Evolutionary conservation across 352 stramenopile species (phyloP), one percentile per base, ranked within the genome.

Genomic region (Thraustochytrium sp.): DNA sequence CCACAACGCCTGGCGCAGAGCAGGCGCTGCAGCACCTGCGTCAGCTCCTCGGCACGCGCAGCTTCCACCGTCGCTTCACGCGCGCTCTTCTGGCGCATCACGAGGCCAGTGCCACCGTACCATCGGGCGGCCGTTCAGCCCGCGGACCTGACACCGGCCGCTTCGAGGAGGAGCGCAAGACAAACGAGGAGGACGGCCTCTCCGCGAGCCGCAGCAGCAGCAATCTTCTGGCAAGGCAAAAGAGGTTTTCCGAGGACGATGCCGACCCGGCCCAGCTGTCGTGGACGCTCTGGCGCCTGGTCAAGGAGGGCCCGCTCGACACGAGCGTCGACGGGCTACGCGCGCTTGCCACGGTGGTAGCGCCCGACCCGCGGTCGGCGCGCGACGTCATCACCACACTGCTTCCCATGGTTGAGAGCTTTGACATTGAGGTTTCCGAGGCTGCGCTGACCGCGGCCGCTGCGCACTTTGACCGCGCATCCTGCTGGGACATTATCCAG

Each of bases 381-480:
- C 34, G 68, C 18, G 68, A 80, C 9, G 76, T 80, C 46, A 63
- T 80, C 37, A 21, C 34, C 16, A 64, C 31, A 9, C 68, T 80
- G 18, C 31, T 80, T 42, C 68, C 68, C 18, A 61, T 80, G 48
- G 23, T 80, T 21, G 68, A 80, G 13, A 80, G 68, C 68, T 80
- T 80, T 46, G 68, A 80, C 42, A 80, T 80, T 16, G 68, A 80
- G n/a, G 44, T 80, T 8, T 68, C 68, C 23, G 68, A 80, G 21
- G 68, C 68, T 29, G 68, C 68, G 4, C 29, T 80, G n/a, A 61
- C 31, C n/a, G 68, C 68, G 8, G 53, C 40, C 1, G 34, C 53
- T 9, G 68, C 51, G 68, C 68, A 80, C 51, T 80, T 65, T 44
- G 23, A 80, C 53, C 26, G 26, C 46, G 51, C 40, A n/a, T 38